phyloP scores from a whole-genome alignment of 352 stramenopile genomes.

The Phytophthora fragariaefolia region DNA sequence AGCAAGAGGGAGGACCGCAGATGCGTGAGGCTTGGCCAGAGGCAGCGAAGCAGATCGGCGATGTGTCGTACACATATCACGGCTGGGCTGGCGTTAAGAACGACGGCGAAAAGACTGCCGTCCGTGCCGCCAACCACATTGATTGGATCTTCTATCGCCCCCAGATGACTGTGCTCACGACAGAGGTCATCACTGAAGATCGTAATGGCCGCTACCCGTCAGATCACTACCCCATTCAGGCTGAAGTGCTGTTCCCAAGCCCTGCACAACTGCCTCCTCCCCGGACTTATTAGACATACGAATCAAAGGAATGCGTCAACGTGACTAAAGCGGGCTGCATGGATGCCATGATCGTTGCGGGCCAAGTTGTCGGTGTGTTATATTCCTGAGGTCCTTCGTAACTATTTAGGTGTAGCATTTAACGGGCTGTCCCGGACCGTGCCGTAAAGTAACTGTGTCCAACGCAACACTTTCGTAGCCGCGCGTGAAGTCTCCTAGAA shows the following conservation, averaged over 20 bases:
- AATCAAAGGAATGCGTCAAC: conserved; percentile 30
- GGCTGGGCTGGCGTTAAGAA: conserved; percentile 88
- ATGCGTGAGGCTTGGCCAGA: conserved; percentile 80
- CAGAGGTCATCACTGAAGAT: conserved; percentile 85
- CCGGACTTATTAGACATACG: conserved; percentile 23
- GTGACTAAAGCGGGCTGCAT: conserved; percentile 20
- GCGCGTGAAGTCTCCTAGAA: conserved; percentile 92
- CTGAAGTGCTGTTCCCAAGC: conserved; percentile 80
- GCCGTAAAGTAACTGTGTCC: conserved; percentile 79
- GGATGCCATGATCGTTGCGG: conserved; percentile 5
- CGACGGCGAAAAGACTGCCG: conserved; percentile 70
- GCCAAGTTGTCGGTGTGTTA: conserved; percentile 35
- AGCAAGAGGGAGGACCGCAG: conserved; percentile 56
- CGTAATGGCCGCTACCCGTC: conserved; percentile 84
- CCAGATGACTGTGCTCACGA: conserved; percentile 75
- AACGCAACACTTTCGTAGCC: conserved; percentile 91
- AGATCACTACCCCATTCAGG: conserved; percentile 89
- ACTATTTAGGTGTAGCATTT: conserved; percentile 39
- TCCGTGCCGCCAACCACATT: conserved; percentile 84
- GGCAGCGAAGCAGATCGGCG: conserved; percentile 67
- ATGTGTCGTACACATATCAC: conserved; percentile 89
- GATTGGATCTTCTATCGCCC: conserved; percentile 91
- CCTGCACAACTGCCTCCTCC: conserved; percentile 59
- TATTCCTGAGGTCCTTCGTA: conserved; percentile 13
- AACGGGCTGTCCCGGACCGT: conserved; percentile 54